These are phyloP conservation scores for Phialemoniopsis sp. DNA, from an alignment of 2,329 filamentous ascomycete genomes.

Conservation along the genomic window DNA sequence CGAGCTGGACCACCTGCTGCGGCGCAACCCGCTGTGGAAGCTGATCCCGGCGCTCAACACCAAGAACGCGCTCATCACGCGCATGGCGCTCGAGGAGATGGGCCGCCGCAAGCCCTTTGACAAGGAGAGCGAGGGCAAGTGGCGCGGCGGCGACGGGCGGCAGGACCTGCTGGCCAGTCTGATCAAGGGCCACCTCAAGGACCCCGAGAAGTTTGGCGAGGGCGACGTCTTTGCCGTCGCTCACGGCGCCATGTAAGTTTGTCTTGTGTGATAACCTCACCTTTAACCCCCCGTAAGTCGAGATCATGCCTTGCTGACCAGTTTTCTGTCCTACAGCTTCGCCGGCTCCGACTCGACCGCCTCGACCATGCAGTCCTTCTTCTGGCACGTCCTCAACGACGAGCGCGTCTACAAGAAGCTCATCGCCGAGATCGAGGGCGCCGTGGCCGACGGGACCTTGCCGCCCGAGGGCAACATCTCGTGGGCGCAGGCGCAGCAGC, in stretches of 20 bases:
- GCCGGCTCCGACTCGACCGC: constrained; percentile 59
- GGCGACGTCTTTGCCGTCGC: constrained; percentile 54
- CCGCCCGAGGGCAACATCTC: constrained; percentile 35
- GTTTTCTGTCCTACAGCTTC: constrained; percentile 39
- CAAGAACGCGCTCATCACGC: constrained; percentile 42
- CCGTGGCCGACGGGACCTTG: constrained; percentile 27
- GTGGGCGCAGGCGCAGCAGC: constrained; percentile 40
- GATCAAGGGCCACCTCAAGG: constrained; percentile 47
- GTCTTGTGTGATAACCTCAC: not conserved
- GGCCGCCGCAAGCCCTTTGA: constrained; percentile 38
- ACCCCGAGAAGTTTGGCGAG: constrained; percentile 39
- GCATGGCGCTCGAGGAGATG: constrained; percentile 47
- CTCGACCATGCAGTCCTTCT: constrained; percentile 54
- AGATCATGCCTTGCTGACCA: too few relatives aligned
- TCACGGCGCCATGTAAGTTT: constrained; percentile 49
- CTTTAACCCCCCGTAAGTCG: too few relatives aligned
- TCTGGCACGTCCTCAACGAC: constrained; percentile 43
- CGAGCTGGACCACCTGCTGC: constrained; percentile 40
- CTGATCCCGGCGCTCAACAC: constrained; percentile 36
- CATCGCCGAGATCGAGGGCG: constrained; percentile 36
- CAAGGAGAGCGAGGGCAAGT: constrained; percentile 35
- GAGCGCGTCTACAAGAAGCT: constrained; percentile 33
- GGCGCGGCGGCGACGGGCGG: constrained; percentile 34
- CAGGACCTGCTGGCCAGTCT: constrained; percentile 47
- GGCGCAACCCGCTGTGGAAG: constrained; percentile 44